phyloP scores from a whole-genome alignment of 768 basidiomycete genomes.

The Asterophora lycoperdoides region DNA sequence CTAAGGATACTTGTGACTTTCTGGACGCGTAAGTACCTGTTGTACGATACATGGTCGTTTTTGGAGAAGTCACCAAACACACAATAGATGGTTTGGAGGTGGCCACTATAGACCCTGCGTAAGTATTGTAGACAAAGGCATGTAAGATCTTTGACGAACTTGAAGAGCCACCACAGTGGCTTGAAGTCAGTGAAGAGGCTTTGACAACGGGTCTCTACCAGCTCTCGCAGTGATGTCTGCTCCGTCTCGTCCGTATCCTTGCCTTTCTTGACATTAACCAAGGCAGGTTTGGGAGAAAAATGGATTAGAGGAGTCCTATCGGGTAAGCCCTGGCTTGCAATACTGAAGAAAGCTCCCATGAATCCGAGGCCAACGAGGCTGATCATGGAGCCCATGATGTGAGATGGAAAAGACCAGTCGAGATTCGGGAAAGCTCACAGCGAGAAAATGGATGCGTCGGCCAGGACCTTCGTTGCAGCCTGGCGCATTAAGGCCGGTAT shows the following conservation, averaged over 20 bases:
- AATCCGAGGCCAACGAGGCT: constrained; percentile 25
- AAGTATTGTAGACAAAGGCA: not conserved
- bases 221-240: constrained; percentile 32
- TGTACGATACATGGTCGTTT: constrained; percentile 50
- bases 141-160: constrained; percentile 28
- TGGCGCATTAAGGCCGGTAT: constrained; percentile 10
- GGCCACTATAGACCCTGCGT: constrained; percentile 38
- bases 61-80: constrained; percentile 59
- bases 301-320: constrained; percentile 29
- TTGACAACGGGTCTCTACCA: constrained; percentile 40
- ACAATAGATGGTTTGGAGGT: constrained; percentile 60
- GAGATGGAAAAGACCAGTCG: not conserved
- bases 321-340: constrained; percentile 14
- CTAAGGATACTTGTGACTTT: not conserved
- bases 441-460: constrained; percentile 9
- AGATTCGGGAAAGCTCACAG: not conserved
- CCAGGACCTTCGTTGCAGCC: constrained; percentile 1
- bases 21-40: constrained; percentile 39
- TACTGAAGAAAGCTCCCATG: constrained; percentile 33
- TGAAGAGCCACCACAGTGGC: constrained; percentile 48
- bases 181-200: constrained; percentile 40
- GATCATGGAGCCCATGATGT: constrained; percentile 26
- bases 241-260: constrained; percentile 29
- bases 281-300: constrained; percentile 36
- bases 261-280: constrained; percentile 30